Evolutionary conservation across 202 grass and related monocot genomes (phyloP).

Genomic region (Bolboschoenoplectus hybrid): DNA sequence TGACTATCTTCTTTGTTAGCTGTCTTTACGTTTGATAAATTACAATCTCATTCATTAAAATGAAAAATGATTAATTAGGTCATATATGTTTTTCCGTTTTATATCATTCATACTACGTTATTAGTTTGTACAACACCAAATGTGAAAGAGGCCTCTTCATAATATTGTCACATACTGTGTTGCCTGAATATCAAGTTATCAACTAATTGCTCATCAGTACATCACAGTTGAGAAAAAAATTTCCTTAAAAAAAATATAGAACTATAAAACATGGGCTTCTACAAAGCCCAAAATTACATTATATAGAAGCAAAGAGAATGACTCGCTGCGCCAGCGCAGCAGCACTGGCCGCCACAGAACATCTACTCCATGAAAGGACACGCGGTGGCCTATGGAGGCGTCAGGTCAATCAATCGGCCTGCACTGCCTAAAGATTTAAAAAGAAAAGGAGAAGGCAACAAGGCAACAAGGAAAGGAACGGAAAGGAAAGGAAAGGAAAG

Average conservation of each 20-base stretch:
- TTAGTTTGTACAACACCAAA: not conserved
- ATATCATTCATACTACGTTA: not conserved
- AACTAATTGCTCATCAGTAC: too few relatives aligned
- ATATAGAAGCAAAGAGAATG: not conserved
- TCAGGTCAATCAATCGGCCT: conserved; percentile 25
- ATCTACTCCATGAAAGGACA: not conserved
- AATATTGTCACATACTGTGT: too few relatives aligned
- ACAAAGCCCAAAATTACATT: not conserved
- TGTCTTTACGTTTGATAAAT: not conserved
- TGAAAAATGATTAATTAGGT: not conserved
- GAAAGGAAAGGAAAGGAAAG: not conserved
- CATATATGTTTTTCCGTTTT: not conserved
- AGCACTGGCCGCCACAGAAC: not conserved
- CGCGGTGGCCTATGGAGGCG: conserved; percentile 31
- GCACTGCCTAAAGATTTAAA: conserved; percentile 3
- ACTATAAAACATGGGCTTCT: too few relatives aligned
- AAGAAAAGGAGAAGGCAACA: not conserved
- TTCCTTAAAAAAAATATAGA: too few relatives aligned
- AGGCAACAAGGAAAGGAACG: not conserved
- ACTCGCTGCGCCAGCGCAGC: not conserved
- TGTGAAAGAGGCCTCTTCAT: too few relatives aligned
- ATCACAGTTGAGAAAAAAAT: too few relatives aligned
- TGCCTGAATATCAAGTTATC: too few relatives aligned
- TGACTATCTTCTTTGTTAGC: not conserved
- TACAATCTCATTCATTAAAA: not conserved